Base-by-base conservation (phyloP, 371 early-diverging fungal species). In the Rhizopus sp. region DNA sequence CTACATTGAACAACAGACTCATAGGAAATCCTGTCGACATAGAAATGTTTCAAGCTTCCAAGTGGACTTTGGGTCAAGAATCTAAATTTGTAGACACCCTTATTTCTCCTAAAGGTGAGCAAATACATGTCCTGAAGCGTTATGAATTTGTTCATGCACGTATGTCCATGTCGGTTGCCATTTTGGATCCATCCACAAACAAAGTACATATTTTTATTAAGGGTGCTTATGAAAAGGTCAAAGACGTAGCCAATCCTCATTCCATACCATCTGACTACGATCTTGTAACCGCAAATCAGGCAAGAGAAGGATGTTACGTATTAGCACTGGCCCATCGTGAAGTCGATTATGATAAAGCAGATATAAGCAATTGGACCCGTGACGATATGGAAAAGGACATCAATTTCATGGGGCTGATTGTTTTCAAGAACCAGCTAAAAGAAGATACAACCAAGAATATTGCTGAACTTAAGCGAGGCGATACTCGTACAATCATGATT, bases 361-460 rank as follows among this genome's bases (percentile, higher is more conserved):
- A 39, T 33, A 40, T 41, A 15, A 12, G 29, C 7, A 31, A 69
- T 15, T 66, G 78, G 78, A 60, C 67, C n/a, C 81, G 91, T 44
- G 86, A 87, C 7, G 81, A 86, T 39, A 67, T 91, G 63, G 95
- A 95, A 69, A 59, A 65, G n/a, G 81, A 81, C 6, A 72, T 87
- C 40, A 53, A 69, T 45, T 80, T 96, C 35, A 59, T 84, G 33
- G 92, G 92, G 13, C 79, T 95, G 39, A 66, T 95, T 16, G 68
- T 96, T 41, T 95, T 97, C 75, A 87, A 90, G 54, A 96, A 96
- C 66, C 88, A 86, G 63, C 72, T 95, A 16, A 97, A 97, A 70
- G 71, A 60, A 10, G 93, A 92, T 55, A 90, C 94, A 1, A 70
- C 70, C 3, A 76, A 76, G 33, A 89, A 88, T 7, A 84, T 97